Evolutionary conservation across 2,329 filamentous ascomycete genomes (phyloP).

Genomic region (Verticillium nonalfalfae): DNA sequence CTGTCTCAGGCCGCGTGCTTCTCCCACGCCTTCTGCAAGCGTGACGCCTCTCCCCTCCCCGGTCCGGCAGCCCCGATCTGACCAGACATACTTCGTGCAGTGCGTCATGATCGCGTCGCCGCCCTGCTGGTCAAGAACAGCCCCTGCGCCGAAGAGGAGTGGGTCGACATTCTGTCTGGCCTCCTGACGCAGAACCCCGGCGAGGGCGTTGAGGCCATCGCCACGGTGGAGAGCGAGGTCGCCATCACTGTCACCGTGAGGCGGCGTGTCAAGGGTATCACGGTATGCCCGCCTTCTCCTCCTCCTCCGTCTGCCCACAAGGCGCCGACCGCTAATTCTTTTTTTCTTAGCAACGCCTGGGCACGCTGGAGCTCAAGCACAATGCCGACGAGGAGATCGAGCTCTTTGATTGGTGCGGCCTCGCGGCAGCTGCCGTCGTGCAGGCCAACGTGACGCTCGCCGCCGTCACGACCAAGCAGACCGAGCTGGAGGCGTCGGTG

Average conservation of each 20-base stretch:
- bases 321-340: background rate
- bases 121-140: conserved; percentile 47
- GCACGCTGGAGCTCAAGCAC: conserved; percentile 51
- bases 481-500: conserved; percentile 48
- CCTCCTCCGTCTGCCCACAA: conserved; percentile 5
- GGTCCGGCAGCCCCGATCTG: background rate
- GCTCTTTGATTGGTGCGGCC: conserved; percentile 64
- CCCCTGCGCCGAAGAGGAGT: conserved; percentile 56
- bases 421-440: conserved; percentile 43
- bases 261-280: conserved; percentile 62
- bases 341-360: conserved; percentile 56
- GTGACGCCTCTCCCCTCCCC: background rate
- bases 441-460: conserved; percentile 36
- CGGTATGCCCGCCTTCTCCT: conserved; percentile 37
- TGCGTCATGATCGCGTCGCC: conserved; percentile 41
- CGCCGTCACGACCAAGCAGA: conserved; percentile 31
- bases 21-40: background rate
- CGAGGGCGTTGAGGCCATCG: conserved; percentile 52
- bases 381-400: conserved; percentile 54
- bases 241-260: conserved; percentile 57
- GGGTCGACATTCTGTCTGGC: conserved; percentile 54
- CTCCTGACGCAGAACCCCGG: conserved; percentile 47
- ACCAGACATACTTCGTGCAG: background rate
- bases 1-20: background rate
- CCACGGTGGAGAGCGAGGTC: conserved; percentile 45